Conservation (phyloP, 768 basidiomycete genomes). For the Suillus luteus region DNA sequence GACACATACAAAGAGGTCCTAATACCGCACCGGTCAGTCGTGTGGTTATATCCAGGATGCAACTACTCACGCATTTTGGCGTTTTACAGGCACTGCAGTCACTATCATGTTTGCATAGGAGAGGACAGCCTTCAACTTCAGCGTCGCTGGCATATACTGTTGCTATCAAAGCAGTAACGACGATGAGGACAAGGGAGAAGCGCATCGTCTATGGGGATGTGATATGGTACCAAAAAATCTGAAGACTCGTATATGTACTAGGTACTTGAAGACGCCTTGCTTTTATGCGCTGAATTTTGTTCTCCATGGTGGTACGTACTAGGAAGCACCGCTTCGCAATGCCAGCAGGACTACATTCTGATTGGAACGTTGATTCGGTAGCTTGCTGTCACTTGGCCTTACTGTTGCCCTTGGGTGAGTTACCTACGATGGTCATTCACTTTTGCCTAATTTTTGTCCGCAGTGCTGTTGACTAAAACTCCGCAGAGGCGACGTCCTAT, state of each 20-base stretch:
- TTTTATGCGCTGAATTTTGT: neutral
- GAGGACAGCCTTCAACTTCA: neutral
- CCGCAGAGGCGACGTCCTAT: neutral
- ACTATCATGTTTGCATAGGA: neutral
- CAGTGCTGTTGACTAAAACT: neutral
- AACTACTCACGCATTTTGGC: neutral
- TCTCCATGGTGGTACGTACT: neutral
- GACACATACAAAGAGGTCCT: neutral
- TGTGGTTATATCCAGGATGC: neutral
- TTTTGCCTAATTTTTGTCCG: neutral
- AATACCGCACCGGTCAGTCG: neutral
- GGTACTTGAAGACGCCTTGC: neutral
- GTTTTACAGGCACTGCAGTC: neutral
- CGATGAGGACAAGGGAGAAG: neutral
- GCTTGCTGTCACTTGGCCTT: neutral
- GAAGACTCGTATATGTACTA: neutral
- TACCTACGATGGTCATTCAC: neutral
- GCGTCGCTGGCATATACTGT: neutral
- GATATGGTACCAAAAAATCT: neutral
- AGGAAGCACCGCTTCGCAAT: neutral
- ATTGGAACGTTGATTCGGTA: neutral
- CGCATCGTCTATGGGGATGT: neutral
- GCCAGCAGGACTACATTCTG: neutral
- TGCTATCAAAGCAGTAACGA: neutral
- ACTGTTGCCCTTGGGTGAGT: neutral